A percentile compares a stretch with the other conserved stretches of the same genome.
These are phyloP conservation scores for Oenanthe javanica DNA, from an alignment of 140 eudicot genomes.

Conservation along the genomic window DNA sequence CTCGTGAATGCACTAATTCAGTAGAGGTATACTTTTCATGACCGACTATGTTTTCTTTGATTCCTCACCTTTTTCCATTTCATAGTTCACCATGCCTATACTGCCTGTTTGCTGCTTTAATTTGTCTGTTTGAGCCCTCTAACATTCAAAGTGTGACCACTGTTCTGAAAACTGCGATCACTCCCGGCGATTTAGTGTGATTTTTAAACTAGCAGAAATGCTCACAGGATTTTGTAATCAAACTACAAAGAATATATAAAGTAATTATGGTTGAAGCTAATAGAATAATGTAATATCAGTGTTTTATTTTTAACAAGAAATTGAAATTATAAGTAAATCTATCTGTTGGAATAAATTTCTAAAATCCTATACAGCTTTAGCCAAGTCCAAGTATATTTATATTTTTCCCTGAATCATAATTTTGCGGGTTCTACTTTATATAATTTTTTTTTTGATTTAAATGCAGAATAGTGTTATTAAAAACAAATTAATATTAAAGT, in stretches of 20 bases:
- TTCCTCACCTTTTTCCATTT: background rate
- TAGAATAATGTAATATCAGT: no score
- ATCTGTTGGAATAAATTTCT: background rate
- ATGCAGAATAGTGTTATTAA: no score
- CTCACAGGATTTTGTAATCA: background rate
- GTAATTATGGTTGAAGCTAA: no score
- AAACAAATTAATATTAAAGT: background rate
- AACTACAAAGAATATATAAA: no score
- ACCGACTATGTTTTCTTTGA: background rate
- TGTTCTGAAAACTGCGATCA: background rate
- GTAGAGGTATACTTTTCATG: constrained; percentile 24
- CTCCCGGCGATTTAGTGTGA: background rate
- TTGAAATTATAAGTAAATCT: background rate
- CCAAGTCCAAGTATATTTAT: background rate
- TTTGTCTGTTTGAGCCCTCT: background rate
- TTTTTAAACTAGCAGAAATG: background rate
- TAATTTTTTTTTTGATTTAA: no score
- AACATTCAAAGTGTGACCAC: background rate
- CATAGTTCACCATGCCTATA: background rate
- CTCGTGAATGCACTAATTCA: constrained; percentile 70
- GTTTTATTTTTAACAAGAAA: no score
- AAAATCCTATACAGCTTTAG: background rate
- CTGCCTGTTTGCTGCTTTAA: background rate
- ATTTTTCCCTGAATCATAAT: background rate
- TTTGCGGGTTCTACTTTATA: background rate